Base-by-base conservation (phyloP, 805 yeast genomes). In the Jamesozyma hellenica region DNA sequence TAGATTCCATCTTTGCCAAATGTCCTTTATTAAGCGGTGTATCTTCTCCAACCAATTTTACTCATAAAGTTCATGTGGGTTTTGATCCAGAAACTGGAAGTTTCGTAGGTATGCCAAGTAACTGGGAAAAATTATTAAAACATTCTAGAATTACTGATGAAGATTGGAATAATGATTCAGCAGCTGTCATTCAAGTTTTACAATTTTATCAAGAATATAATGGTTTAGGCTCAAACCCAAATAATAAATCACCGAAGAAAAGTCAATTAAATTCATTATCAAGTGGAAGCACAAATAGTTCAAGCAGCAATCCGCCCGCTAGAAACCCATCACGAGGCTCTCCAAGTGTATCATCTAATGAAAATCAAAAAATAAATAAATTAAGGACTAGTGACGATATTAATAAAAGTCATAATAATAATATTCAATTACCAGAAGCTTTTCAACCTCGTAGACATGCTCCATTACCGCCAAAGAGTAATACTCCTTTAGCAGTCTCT, bases 131-230 rank as follows among this genome's bases (percentile, higher is more conserved):
- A 48, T 68, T 88, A 33, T 71, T 92, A 35, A 74, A 80, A 35
- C 87, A 87, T 17, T 83, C 92, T 41, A 90, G 95, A 40, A 87
- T 92, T 48, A 83, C 96, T 3, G 79, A 78, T 43, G 90, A 81
- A 50, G 99, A 92, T 55, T 92, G 88, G 73, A 77, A 82, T 53
- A 84, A 82, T 48, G 88, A 92, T 59, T 96, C 98, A 0, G 88
- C 85, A 53, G 97, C 96, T 0, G 96, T 92, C 16, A 82, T 83
- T 64, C 94, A 86, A 55, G 94, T 85, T 28, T 78, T 86, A 40
- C 88, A 84, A 38, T 86, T 86, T 55, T 85, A 85, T 43, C 71
- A 67, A 43, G 71, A 66, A 47, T 68, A 61, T 39, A 60, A 57
- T 43, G 63, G 58, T 32, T 45, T 49, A 13, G 55, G 38, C 17